Evolutionary conservation across 768 basidiomycete genomes (phyloP), one percentile per base, ranked within the genome.

Genomic region (Suillus tomentosus): DNA sequence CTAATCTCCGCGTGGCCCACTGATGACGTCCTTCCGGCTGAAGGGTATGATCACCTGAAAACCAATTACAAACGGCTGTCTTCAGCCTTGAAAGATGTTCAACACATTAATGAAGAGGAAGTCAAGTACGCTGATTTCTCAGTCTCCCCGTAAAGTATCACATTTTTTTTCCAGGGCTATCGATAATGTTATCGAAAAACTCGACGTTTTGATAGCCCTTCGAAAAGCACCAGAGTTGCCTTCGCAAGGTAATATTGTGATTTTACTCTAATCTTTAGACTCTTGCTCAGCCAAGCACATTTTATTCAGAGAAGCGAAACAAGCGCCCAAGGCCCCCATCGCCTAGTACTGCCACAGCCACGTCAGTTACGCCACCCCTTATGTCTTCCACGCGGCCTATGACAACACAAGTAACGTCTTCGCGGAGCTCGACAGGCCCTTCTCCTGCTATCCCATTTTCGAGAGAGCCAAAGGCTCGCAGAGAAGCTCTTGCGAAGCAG

Each of bases 281-380:
- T 50, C 9, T 55, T 56, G 60, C 61, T 63, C 60, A 67, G 57
- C 60, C 59, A 48, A 65, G 43, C 14, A 27, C 19, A 37, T 37
- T 53, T 19, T 13, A 19, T 58, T 59, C 65, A 85, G 91, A 92
- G 66, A 94, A 94, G 75, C 85, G 93, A 50, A 85, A 82, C 63
- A 93, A 94, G 76, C 88, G 92, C 24, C 89, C 87, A 19, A 79
- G 90, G 66, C 86, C 82, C 3, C 82, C 85, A 27, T 92, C 93
- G 10, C 91, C 93, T 8, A 37, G 36, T 37, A 77, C 85, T 5
- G 81, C 82, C 17, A 81, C 85, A n/a, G 81, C 85, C 48, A 75
- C 76, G 62, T 79, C 83, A n/a, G 69, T 69, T 51, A 71, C 75
- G 3, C 74, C 74, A 45, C 74, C 69, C 14, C 60, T 76, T 51